A percentile compares a stretch with the other conserved stretches of the same genome.
These are phyloP conservation scores for Nicotiana otophora DNA, from an alignment of 257 asterid genomes.

Conservation along the genomic window DNA sequence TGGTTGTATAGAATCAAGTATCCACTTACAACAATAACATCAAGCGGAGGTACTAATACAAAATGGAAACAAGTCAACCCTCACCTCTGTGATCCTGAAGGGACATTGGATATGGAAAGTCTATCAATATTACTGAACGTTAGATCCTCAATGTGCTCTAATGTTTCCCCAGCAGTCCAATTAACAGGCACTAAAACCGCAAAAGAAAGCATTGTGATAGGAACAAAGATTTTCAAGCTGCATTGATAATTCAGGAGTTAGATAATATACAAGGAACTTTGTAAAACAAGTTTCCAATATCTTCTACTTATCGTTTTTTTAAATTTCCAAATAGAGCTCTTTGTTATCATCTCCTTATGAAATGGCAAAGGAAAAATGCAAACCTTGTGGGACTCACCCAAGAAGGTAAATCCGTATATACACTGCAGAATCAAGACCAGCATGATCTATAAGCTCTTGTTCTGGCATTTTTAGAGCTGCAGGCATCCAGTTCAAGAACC, in stretches of 20 bases:
- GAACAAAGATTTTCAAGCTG: constrained; percentile 87
- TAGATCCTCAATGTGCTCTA: constrained; percentile 41
- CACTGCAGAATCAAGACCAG: constrained; percentile 81
- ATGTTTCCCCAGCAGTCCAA: constrained; percentile 57
- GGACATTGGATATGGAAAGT: constrained; percentile 21
- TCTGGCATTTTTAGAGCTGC: constrained; percentile 84
- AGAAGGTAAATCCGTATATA: constrained; percentile 77
- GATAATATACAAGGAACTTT: constrained; percentile 3
- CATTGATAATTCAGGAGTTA: constrained; percentile 9
- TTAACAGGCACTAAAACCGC: constrained; percentile 77
- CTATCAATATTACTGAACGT: constrained; percentile 15
- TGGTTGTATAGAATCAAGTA: neutral
- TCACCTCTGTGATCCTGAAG: constrained; percentile 19
- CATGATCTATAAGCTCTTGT: constrained; percentile 70
- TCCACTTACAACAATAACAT: neutral
- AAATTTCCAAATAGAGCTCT: neutral
- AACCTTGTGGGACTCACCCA: constrained; percentile 51
- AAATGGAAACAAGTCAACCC: constrained; percentile 6
- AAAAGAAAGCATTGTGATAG: constrained; percentile 65
- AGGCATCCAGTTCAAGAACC: constrained; percentile 85
- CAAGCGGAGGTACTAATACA: neutral
- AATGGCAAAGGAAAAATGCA: neutral
- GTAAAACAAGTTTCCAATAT: neutral
- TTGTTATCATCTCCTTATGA: neutral
- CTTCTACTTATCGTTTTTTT: neutral